These are phyloP conservation scores for Populus hybrid DNA, from an alignment of 441 rosid species.

Conservation along the genomic window DNA sequence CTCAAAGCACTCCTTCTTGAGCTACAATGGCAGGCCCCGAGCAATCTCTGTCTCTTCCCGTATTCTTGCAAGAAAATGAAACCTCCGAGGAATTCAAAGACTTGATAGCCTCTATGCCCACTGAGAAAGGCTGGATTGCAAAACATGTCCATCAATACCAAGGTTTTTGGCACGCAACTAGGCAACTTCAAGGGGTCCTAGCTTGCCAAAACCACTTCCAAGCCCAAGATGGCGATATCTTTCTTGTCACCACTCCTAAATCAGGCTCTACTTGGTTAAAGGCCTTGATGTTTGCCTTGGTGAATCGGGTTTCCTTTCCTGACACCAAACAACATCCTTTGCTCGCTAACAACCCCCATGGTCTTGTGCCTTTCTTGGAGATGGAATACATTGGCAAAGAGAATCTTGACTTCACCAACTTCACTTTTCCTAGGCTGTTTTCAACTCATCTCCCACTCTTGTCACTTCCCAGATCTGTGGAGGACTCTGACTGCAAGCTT, in stretches of 20 bases:
- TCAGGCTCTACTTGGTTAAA: slow-evolving; percentile 73
- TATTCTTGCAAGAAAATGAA: slow-evolving; percentile 30
- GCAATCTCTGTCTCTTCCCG: background rate
- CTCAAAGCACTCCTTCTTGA: no score
- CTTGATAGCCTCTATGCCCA: slow-evolving; percentile 40
- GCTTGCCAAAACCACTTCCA: slow-evolving; percentile 40
- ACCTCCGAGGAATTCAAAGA: slow-evolving; percentile 35
- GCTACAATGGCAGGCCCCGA: background rate
- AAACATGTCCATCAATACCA: slow-evolving; percentile 32
- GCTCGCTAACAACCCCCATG: slow-evolving; percentile 46
- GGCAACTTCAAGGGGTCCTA: slow-evolving; percentile 33
- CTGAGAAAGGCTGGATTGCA: slow-evolving; percentile 41
- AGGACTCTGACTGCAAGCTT: slow-evolving; percentile 42
- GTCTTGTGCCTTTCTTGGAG: slow-evolving; percentile 54
- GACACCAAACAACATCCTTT: slow-evolving; percentile 43
- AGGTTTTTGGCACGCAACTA: slow-evolving; percentile 38
- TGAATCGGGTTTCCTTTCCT: slow-evolving; percentile 32
- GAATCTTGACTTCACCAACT: slow-evolving; percentile 28
- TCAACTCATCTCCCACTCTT: slow-evolving; percentile 41
- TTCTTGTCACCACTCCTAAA: slow-evolving; percentile 54
- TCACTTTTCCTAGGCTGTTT: slow-evolving; percentile 44
- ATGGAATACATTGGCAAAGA: slow-evolving; percentile 16
- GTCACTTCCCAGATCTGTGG: slow-evolving; percentile 39
- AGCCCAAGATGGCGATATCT: slow-evolving; percentile 38
- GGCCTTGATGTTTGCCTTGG: slow-evolving; percentile 45